These are phyloP conservation scores for Peterozyma xylosa DNA, from an alignment of 805 yeast species.

Conservation along the genomic window DNA sequence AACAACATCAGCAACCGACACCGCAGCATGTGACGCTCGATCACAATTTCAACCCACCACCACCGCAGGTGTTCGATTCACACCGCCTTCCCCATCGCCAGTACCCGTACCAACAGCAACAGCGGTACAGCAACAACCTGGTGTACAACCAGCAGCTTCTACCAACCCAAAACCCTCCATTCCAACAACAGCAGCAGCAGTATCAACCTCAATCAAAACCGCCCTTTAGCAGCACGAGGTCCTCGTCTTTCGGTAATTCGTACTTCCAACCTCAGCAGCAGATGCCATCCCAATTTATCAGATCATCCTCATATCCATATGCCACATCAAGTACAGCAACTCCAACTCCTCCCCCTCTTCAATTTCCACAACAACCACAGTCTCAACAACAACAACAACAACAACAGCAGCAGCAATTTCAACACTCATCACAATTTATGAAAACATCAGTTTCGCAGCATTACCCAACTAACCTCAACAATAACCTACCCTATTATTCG, in stretches of 20 bases:
- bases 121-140: not conserved
- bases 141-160: not conserved
- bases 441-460: not conserved
- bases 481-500: too few species aligned
- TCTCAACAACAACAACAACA: not conserved
- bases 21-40: not conserved
- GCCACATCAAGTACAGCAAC: not conserved
- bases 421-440: not conserved
- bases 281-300: not conserved
- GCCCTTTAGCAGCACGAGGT: not conserved
- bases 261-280: too few species aligned
- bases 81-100: not conserved
- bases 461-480: too few species aligned
- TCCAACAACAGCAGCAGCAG: not conserved
- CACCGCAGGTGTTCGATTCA: not conserved
- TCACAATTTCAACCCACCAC: not conserved
- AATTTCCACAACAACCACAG: not conserved
- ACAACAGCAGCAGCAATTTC: not conserved
- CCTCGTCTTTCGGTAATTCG: not conserved
- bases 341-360: not conserved
- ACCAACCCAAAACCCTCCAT: not conserved
- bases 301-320: not conserved
- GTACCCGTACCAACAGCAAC: conserved; percentile 3
- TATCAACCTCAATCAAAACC: not conserved
- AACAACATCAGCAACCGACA: not conserved